Conservation (phyloP, 1,284 basidiomycete genomes). For the Bjerkandera adusta region DNA sequence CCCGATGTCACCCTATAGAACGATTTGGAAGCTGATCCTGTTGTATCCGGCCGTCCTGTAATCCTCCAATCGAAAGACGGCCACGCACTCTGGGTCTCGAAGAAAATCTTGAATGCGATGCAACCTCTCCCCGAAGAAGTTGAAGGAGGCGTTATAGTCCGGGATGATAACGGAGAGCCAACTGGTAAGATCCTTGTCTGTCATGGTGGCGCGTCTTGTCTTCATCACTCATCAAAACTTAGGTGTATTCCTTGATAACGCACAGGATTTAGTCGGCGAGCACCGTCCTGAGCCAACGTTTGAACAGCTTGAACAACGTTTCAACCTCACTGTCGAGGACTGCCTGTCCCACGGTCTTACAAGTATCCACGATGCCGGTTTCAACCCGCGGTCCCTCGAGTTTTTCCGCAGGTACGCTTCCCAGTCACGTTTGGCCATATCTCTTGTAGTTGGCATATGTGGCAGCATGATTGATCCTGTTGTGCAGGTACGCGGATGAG, state of each 20-base stretch:
- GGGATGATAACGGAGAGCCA: slow-evolving; percentile 66
- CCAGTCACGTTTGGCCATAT: background rate
- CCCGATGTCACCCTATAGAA: slow-evolving; percentile 47
- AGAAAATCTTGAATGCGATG: slow-evolving; percentile 54
- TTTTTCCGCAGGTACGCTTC: slow-evolving; percentile 67
- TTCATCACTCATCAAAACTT: background rate
- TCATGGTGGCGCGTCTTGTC: no score
- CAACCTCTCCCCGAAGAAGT: slow-evolving; percentile 62
- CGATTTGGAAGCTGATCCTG: slow-evolving; percentile 69
- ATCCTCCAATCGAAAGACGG: slow-evolving; percentile 84
- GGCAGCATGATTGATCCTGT: slow-evolving; percentile 12
- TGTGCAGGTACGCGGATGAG: slow-evolving; percentile 53
- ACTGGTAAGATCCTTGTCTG: slow-evolving; percentile 51
- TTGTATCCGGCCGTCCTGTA: slow-evolving; percentile 67
- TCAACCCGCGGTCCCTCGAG: slow-evolving; percentile 63
- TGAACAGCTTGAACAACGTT: slow-evolving; percentile 58
- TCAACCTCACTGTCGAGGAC: slow-evolving; percentile 63
- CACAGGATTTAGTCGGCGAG: slow-evolving; percentile 56
- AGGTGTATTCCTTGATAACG: slow-evolving; percentile 74
- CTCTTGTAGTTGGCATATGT: background rate
- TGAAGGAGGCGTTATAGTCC: slow-evolving; percentile 80
- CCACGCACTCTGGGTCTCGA: slow-evolving; percentile 87
- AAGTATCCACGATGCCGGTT: slow-evolving; percentile 81
- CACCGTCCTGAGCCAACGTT: slow-evolving; percentile 62
- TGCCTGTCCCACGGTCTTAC: slow-evolving; percentile 74